Conservation (phyloP, 768 basidiomycete genomes). For the Brasilioporus rufonigricans region DNA sequence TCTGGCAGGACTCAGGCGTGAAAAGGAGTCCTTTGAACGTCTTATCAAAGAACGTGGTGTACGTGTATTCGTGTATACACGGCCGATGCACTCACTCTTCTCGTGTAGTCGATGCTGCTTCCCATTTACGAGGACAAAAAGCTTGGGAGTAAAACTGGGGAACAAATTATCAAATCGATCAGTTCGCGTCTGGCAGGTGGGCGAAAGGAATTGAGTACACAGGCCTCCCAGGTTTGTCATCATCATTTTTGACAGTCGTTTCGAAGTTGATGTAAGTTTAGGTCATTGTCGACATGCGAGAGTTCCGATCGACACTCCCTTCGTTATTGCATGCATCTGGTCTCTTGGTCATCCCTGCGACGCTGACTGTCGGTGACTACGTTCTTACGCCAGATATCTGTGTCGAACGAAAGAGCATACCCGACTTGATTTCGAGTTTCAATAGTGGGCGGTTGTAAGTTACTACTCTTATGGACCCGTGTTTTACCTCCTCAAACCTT, state of each 20-base stretch:
- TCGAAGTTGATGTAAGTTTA: constrained; percentile 27
- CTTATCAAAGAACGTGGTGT: constrained; percentile 92
- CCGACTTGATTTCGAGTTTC: constrained; percentile 92
- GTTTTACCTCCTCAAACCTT: not conserved
- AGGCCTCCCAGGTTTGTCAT: constrained; percentile 58
- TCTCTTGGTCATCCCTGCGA: constrained; percentile 83
- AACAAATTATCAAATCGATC: constrained; percentile 75
- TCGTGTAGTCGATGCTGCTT: constrained; percentile 78
- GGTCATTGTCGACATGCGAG: constrained; percentile 97
- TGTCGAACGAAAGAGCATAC: constrained; percentile 92
- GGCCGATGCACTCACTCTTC: not conserved
- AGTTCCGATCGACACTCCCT: constrained; percentile 91
- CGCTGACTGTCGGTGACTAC: constrained; percentile 94
- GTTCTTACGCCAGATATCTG: constrained; percentile 94
- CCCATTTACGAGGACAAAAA: constrained; percentile 69
- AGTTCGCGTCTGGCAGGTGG: constrained; percentile 88
- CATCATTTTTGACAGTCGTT: not conserved
- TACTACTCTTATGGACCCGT: not conserved
- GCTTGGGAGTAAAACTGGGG: constrained; percentile 37
- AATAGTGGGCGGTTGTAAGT: constrained; percentile 90
- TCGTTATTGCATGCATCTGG: constrained; percentile 83
- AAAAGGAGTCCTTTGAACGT: constrained; percentile 92
- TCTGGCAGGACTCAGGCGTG: constrained; percentile 79
- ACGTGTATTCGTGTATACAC: constrained; percentile 30
- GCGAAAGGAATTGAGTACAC: constrained; percentile 58